phyloP scores from a whole-genome alignment of 306 rosid genomes.

The Rosa multiflora region DNA sequence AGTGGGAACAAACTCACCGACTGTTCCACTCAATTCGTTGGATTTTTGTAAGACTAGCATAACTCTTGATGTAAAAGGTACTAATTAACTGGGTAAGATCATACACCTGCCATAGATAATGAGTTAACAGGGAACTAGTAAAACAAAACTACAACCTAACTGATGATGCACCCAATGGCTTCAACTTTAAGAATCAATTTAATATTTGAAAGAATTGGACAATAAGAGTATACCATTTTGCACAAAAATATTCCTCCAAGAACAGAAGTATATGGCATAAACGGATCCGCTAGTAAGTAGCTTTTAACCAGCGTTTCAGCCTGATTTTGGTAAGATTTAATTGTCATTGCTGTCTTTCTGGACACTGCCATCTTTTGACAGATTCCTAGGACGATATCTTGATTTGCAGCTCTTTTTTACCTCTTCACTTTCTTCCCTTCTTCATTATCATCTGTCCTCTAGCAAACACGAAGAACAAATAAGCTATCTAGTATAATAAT shows the following conservation, averaged over 20 bases:
- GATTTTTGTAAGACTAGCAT: conserved; percentile 53
- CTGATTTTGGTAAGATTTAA: conserved; percentile 58
- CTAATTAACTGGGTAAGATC: conserved; percentile 55
- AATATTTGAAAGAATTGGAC: background rate
- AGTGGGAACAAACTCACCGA: conserved; percentile 39
- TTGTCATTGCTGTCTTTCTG: conserved; percentile 36
- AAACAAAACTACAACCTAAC: background rate
- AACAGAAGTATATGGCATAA: conserved; percentile 46
- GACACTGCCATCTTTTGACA: conserved; percentile 29
- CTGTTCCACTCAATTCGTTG: conserved; percentile 61
- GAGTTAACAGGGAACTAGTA: conserved; percentile 6
- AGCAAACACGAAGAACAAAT: conserved; percentile 10
- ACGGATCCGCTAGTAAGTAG: conserved; percentile 49
- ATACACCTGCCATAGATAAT: conserved; percentile 37
- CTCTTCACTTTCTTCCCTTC: conserved; percentile 26
- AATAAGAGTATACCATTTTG: conserved; percentile 43
- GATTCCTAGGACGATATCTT: conserved; percentile 20
- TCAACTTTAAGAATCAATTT: background rate
- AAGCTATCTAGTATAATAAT: conserved; percentile 5
- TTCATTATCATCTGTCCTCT: conserved; percentile 24
- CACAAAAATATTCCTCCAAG: conserved; percentile 51
- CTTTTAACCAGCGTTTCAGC: conserved; percentile 38
- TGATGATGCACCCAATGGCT: background rate
- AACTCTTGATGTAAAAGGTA: conserved; percentile 46
- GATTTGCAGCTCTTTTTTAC: conserved; percentile 11